Evolutionary conservation across 2,329 filamentous ascomycete species (phyloP).

Genomic region (Didymella segeticola): DNA sequence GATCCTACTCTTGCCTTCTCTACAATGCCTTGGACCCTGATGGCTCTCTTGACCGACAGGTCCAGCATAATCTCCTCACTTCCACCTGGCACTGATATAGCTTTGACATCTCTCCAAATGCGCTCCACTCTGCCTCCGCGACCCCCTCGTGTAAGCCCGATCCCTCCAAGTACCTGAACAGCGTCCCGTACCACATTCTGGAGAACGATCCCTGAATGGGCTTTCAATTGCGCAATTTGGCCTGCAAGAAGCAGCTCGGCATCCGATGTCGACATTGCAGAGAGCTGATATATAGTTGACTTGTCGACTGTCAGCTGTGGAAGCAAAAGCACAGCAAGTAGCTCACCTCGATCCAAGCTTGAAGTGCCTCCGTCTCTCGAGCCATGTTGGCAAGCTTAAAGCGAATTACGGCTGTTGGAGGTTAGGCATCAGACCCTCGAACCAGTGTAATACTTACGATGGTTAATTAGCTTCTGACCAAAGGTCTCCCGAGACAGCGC

Average conservation of each 20-base stretch:
- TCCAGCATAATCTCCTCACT: slow-evolving; percentile 10
- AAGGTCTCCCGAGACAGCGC: slow-evolving; percentile 4
- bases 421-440: too few relatives aligned
- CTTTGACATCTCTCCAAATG: slow-evolving; percentile 9
- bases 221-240: not conserved
- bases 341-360: slow-evolving; percentile 8
- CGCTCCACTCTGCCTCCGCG: slow-evolving; percentile 5
- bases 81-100: slow-evolving; percentile 9
- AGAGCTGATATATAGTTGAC: not conserved
- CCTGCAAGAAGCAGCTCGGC: not conserved
- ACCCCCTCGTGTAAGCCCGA: slow-evolving; percentile 3
- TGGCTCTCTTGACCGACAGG: too few relatives aligned
- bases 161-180: slow-evolving; percentile 4
- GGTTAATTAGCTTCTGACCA: not conserved
- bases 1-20: too few relatives aligned
- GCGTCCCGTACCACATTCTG: not conserved
- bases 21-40: too few relatives aligned
- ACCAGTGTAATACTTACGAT: too few relatives aligned
- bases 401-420: slow-evolving; percentile 6
- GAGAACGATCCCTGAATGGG: not conserved
- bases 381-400: slow-evolving; percentile 9
- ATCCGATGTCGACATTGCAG: not conserved
- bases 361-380: slow-evolving; percentile 2
- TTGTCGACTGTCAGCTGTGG: too few relatives aligned
- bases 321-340: too few relatives aligned